Percentiles rank a stretch among this genome's conserved stretches.
These are phyloP conservation scores for Datisca glomerata DNA, from an alignment of 306 rosid species.

Conservation along the genomic window DNA sequence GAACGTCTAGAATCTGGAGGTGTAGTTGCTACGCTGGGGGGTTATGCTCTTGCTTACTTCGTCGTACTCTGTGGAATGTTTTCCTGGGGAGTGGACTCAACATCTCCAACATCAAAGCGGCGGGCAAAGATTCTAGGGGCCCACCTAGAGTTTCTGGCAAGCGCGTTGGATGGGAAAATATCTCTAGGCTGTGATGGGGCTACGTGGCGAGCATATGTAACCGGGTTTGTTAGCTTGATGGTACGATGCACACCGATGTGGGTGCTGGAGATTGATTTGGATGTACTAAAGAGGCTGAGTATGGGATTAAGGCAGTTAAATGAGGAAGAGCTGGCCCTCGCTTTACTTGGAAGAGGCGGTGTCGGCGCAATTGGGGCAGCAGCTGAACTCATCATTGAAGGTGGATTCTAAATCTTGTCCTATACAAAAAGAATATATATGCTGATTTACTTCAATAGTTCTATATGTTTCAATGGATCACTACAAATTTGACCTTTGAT, in stretches of 20 bases:
- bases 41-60: constrained; percentile 71
- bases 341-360: constrained; percentile 68
- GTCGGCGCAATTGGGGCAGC: constrained; percentile 69
- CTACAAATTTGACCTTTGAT: too few relatives aligned
- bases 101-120: constrained; percentile 30
- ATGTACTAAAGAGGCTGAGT: constrained; percentile 61
- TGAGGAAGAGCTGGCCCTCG: constrained; percentile 68
- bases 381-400: constrained; percentile 52
- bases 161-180: constrained; percentile 39
- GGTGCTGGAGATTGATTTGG: constrained; percentile 45
- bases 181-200: constrained; percentile 49
- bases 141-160: constrained; percentile 65
- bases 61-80: constrained; percentile 58
- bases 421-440: neutral
- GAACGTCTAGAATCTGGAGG: constrained; percentile 48
- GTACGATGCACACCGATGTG: constrained; percentile 52
- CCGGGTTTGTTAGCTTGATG: constrained; percentile 62
- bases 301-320: constrained; percentile 47
- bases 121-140: constrained; percentile 39
- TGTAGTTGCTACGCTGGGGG: constrained; percentile 56
- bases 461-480: too few relatives aligned
- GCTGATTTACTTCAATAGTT: too few relatives aligned
- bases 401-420: constrained; percentile 13
- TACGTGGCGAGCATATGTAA: constrained; percentile 62
- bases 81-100: constrained; percentile 68